A percentile compares a stretch with the other conserved stretches of the same genome.
Conservation (phyloP, 306 rosid genomes). For the Prunus campanulata region DNA sequence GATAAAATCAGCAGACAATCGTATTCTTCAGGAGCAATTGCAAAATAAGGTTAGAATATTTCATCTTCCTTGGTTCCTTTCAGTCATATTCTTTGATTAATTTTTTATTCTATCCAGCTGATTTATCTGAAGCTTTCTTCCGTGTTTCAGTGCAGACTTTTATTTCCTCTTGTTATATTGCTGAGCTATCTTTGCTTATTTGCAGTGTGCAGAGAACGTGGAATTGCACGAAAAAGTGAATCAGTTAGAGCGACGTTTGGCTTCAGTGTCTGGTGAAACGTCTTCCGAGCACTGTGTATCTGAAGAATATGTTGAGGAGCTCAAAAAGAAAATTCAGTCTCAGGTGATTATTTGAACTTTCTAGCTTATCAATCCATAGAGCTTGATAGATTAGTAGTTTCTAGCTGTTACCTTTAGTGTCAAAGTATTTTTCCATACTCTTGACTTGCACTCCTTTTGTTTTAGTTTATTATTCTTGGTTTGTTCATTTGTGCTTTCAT, state of each 20-base stretch:
- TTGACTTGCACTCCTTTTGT: not conserved
- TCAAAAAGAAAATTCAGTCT: conserved; percentile 81
- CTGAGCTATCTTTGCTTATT: conserved; percentile 18
- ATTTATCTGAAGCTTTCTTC: conserved; percentile 9
- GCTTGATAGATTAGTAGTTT: conserved; percentile 3
- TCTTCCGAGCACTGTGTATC: conserved; percentile 45
- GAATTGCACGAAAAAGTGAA: conserved; percentile 70
- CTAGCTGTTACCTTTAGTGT: not conserved
- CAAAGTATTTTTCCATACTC: not conserved
- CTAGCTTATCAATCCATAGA: conserved; percentile 9
- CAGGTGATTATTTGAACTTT: conserved; percentile 50
- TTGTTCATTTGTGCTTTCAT: not conserved
- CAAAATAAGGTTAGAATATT: conserved; percentile 63
- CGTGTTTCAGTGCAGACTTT: not conserved
- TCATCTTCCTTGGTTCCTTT: conserved; percentile 3
- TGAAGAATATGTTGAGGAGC: conserved; percentile 56
- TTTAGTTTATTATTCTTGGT: not conserved
- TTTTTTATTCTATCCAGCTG: conserved; percentile 1
- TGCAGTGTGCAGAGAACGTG: conserved; percentile 76
- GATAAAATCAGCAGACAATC: conserved; percentile 96
- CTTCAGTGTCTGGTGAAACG: conserved; percentile 38
- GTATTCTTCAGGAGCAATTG: conserved; percentile 92
- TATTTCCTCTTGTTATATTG: not conserved
- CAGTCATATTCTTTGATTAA: not conserved
- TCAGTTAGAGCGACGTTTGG: conserved; percentile 62